Evolutionary conservation across 768 basidiomycete species (phyloP).

Genomic region (Butyriboletus loyo): DNA sequence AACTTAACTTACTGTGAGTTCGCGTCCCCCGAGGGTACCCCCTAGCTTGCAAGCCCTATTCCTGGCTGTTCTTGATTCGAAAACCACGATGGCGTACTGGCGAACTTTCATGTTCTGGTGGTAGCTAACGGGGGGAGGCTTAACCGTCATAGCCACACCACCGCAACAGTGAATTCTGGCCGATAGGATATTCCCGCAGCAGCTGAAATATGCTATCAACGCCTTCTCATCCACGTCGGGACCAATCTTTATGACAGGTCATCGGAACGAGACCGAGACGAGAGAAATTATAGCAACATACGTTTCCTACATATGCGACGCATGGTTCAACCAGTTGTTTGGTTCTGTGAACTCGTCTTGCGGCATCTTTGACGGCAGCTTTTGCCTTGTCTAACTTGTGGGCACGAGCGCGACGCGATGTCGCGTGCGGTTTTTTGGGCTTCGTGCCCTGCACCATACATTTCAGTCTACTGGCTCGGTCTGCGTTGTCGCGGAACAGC

Average conservation of each 20-base stretch:
- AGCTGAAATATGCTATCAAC: constrained; percentile 21
- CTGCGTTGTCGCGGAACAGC: not conserved
- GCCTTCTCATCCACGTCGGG: constrained; percentile 26
- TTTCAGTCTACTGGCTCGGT: not conserved
- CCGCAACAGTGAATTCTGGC: constrained; percentile 31
- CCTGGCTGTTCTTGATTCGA: constrained; percentile 36
- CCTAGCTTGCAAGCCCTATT: constrained; percentile 41
- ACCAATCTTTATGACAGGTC: constrained; percentile 28
- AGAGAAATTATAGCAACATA: constrained; percentile 32
- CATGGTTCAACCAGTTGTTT: constrained; percentile 18
- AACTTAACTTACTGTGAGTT: constrained; percentile 43
- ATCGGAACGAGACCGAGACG: not conserved
- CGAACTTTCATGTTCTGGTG: constrained; percentile 39
- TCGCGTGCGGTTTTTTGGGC: constrained; percentile 4
- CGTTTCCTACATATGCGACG: constrained; percentile 61
- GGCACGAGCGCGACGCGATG: constrained; percentile 7
- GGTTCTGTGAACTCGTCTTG: constrained; percentile 12
- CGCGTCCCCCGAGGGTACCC: constrained; percentile 37
- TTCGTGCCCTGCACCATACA: not conserved
- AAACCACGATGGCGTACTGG: constrained; percentile 53
- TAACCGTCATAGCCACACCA: constrained; percentile 28
- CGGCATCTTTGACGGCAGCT: constrained; percentile 13
- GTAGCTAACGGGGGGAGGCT: constrained; percentile 21
- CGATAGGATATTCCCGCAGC: constrained; percentile 23
- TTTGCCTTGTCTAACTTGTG: constrained; percentile 17